Evolutionary conservation across 768 basidiomycete species (phyloP), one percentile per base, ranked within the genome.

Genomic region (Pleurotus tuoliensis): DNA sequence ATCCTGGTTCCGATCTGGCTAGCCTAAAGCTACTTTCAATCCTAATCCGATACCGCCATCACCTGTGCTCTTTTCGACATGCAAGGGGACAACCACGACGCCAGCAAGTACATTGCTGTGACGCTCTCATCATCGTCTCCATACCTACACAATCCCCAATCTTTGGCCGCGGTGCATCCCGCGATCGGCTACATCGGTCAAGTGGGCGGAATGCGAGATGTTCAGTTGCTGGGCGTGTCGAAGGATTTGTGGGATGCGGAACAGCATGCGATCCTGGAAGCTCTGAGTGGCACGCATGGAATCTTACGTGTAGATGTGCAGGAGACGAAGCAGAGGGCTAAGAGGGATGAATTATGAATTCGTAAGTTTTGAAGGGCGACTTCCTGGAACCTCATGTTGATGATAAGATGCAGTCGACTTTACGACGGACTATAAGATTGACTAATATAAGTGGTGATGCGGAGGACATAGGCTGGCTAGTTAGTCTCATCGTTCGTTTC

Each of bases 201-300:
- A 41, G 76, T 79, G 15, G 79, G 77, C 16, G 64, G 68, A 56
- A 59, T 80, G 57, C 56, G 66, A 13, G 76, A 79, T 58, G 76
- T 79, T 13, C 78, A 77, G 56, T 62, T 79, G n/a, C 65, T 79
- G 56, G 73, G 75, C 65, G 67, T 77, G 3, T 71, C 78, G 2
- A 75, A 73, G 53, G 61, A 57, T 1, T 64, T 70, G 37, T 78
- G 77, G 78, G 64, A 64, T 25, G 49, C 53, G 39, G 65, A 62
- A n/a, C 59, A 68, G 39, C 67, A 62, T 3, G 71, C 72, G 22
- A 65, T 77, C 20, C 44, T 74, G 55, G 62, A 55, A 6, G 56
- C 66, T 0, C 61, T 78, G 51, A 68, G 66, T 50, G 63, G 55
- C 7, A 54, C 63, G 5, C 56, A 62, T 3, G 74, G 72, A 3